Conservation (phyloP, 208 protist genomes). For the Sergeia podlipaevii region DNA sequence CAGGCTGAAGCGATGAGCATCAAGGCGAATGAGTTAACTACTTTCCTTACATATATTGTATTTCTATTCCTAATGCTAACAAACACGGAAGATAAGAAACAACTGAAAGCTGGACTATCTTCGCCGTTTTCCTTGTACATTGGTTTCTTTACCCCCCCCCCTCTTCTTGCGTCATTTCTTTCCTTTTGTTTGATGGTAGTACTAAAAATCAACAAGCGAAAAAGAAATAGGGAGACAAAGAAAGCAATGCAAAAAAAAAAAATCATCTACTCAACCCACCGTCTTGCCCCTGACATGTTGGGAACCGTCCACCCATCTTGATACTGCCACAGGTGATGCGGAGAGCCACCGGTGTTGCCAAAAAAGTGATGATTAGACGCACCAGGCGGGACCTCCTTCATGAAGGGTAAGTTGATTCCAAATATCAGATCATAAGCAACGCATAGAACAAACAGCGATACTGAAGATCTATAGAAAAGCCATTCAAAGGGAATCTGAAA, state of each 20-base stretch:
- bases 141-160: too few species aligned
- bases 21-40: too few species aligned
- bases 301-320: slow-evolving; percentile 90
- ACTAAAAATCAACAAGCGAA: slow-evolving; percentile 2
- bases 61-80: too few species aligned
- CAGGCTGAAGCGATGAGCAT: too few species aligned
- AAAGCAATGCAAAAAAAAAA: slow-evolving; percentile 12
- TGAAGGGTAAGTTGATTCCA: slow-evolving; percentile 74
- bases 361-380: slow-evolving; percentile 85
- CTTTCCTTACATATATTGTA: too few species aligned
- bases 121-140: too few species aligned
- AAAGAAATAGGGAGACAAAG: slow-evolving; percentile 4
- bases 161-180: background rate
- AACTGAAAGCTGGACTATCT: too few species aligned
- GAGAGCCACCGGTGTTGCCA: slow-evolving; percentile 71
- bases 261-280: slow-evolving; percentile 58
- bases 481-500: slow-evolving; percentile 90
- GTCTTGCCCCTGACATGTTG: slow-evolving; percentile 80
- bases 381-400: slow-evolving; percentile 80
- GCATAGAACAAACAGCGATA: slow-evolving; percentile 57
- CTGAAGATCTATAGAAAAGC: slow-evolving; percentile 82
- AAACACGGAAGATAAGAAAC: too few species aligned
- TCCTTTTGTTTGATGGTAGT: slow-evolving; percentile 3
- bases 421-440: slow-evolving; percentile 84
- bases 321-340: slow-evolving; percentile 87